Evolutionary conservation across 2,329 filamentous ascomycete genomes (phyloP).

Genomic region (Xylariaceae sp.): DNA sequence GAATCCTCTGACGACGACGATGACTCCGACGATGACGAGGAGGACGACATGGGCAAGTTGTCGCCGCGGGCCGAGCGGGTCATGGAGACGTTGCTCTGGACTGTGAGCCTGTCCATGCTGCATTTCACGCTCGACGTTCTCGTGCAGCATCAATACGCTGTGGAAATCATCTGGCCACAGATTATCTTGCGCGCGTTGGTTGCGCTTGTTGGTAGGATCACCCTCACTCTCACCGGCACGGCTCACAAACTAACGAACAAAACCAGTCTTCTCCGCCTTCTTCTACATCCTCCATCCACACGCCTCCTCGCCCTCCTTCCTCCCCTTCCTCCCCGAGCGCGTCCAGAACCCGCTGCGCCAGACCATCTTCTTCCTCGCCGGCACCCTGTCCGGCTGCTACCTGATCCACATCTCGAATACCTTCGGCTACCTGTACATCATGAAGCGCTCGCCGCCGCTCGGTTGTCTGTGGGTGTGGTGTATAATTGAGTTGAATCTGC

Average conservation of each 20-base stretch:
- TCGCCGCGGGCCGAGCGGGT: slow-evolving; percentile 46
- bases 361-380: slow-evolving; percentile 57
- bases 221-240: too few species aligned
- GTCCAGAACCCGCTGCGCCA: slow-evolving; percentile 50
- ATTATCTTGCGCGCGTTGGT: slow-evolving; percentile 48
- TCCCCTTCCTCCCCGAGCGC: slow-evolving; percentile 45
- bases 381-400: slow-evolving; percentile 65
- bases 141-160: slow-evolving; percentile 73
- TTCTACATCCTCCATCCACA: slow-evolving; percentile 55
- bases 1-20: slow-evolving; percentile 18
- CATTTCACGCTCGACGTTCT: slow-evolving; percentile 76
- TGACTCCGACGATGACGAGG: slow-evolving; percentile 15
- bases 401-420: slow-evolving; percentile 77
- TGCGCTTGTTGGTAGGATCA: slow-evolving; percentile 47
- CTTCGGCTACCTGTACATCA: slow-evolving; percentile 75
- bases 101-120: slow-evolving; percentile 60
- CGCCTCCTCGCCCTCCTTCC: slow-evolving; percentile 41
- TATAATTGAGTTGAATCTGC: slow-evolving; percentile 75
- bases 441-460: slow-evolving; percentile 86
- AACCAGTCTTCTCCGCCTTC: slow-evolving; percentile 48
- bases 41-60: slow-evolving; percentile 25
- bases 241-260: slow-evolving; percentile 2
- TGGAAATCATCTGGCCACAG: slow-evolving; percentile 53
- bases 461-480: slow-evolving; percentile 92
- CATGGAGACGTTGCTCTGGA: slow-evolving; percentile 54